Base-by-base conservation (phyloP, 2,329 filamentous ascomycete species). In the Apiospora sp. region DNA sequence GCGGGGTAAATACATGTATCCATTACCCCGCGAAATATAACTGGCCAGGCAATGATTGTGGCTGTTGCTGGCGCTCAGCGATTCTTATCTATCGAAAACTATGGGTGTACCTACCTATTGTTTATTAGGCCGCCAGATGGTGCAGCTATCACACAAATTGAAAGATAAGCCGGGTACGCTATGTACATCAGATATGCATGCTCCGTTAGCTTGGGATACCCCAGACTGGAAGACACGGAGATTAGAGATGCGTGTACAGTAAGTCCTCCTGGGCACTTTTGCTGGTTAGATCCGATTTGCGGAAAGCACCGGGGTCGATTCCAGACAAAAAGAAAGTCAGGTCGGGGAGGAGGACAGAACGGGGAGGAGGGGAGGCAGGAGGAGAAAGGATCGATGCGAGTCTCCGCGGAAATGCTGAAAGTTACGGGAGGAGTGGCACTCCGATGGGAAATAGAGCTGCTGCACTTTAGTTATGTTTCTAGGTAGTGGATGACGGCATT, bases 331-430 rank as follows among this genome's bases (percentile, higher is more conserved):
- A 49, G 46, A 22, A 49, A 49, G 46, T 22, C 46, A n/a, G 46
- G 46, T n/a, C 46, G 46, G 19, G 44, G 44, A 48, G 44, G 44
- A 46, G 19, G 44, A 46, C 44, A 19, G 2, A 46, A 46, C 16
- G 44, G 46, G 46, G 46, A 48, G 46, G 46, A 49, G 22, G 46
- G n/a, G 16, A 48, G 46, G 19, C 16, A 48, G 46, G 19, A 22
- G 46, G 19, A 48, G 54, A 58, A 4, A 14, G 30, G 51, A 61
- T 22, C 6, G 5, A 16, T 30, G 24, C 51, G 51, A 58, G 24
- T 37, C 58, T 64, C 58, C 58, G 58, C 58, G 58, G 58, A 64
- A 41, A 64, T 64, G 58, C 30, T 64, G 58, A 64, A 41, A 64
- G 34, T 37, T n/a, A 41, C 41, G 19, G 34, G 58, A 41, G 16